A percentile compares a stretch with the other conserved stretches of the same genome.
Evolutionary conservation across 148 eudicot genomes (phyloP).

Genomic region (Oxyria digyna): DNA sequence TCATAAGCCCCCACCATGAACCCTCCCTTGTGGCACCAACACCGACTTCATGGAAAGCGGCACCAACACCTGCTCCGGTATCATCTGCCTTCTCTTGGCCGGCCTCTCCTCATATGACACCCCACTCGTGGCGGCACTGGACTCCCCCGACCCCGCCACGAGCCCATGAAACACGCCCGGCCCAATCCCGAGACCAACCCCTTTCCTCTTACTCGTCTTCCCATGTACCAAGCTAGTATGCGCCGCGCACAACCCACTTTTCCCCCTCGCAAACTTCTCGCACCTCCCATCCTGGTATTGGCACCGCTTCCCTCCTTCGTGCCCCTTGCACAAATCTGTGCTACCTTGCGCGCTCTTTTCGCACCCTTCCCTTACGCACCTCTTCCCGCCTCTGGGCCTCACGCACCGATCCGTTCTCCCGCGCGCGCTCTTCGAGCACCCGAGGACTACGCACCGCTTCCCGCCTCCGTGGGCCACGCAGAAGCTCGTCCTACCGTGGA

Average conservation of each 20-base stretch:
- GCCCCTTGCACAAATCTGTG: slow-evolving; percentile 63
- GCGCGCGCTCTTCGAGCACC: slow-evolving; percentile 88
- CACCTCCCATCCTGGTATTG: slow-evolving; percentile 32
- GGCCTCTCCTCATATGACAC: slow-evolving; percentile 23
- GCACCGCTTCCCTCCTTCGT: slow-evolving; percentile 70
- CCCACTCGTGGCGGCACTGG: slow-evolving; percentile 14
- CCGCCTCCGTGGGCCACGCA: slow-evolving; percentile 98
- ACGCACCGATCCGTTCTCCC: slow-evolving; percentile 76
- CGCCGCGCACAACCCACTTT: slow-evolving; percentile 53
- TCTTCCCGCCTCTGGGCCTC: slow-evolving; percentile 61
- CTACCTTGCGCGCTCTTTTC: slow-evolving; percentile 71
- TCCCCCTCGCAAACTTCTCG: slow-evolving; percentile 61
- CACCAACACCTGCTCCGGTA: slow-evolving; percentile 58
- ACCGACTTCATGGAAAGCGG: slow-evolving; percentile 51
- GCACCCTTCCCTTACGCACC: slow-evolving; percentile 47
- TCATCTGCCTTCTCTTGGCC: slow-evolving; percentile 22
- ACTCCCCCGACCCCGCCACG: slow-evolving; percentile 27
- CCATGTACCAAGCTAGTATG: slow-evolving; percentile 40
- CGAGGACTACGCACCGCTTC: slow-evolving; percentile 59
- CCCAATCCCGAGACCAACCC: slow-evolving; percentile 41
- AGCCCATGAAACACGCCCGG: slow-evolving; percentile 49
- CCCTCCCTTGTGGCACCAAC: slow-evolving; percentile 45
- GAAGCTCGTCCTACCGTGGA: slow-evolving; percentile 79
- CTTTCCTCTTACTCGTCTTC: slow-evolving; percentile 17
- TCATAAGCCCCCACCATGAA: slow-evolving; percentile 62